Base-by-base conservation (phyloP, 2,329 filamentous ascomycete species). In the Pyrenochaeta sp. region DNA sequence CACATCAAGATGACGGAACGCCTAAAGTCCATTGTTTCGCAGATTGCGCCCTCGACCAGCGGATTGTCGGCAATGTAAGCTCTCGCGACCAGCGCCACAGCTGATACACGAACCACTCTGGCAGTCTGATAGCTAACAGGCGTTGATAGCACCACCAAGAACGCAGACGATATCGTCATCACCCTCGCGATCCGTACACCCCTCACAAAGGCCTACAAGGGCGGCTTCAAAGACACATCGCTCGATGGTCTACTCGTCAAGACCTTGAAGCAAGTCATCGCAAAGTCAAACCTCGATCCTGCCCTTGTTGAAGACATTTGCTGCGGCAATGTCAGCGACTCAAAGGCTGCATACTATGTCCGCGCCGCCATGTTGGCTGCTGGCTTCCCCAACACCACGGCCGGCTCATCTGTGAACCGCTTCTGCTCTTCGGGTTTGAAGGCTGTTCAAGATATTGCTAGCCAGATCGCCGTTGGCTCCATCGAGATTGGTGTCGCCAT, bases 351-450 rank as follows among this genome's bases (percentile, higher is more conserved):
- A 51, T 97, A 97, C 85, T 94, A 96, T 77, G 82, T 90, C 71
- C 94, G 95, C 67, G 92, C 93, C 46, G 92, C 95, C 40, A 84
- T 90, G 59, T 89, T 98, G 58, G 91, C 92, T 42, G 95, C 95
- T 52, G 95, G 95, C 66, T 96, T 95, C 82, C 93, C 95, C 64
- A 93, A 95, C 81, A 97, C 94, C 6, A 85, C 91, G 43, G 86
- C 87, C 61, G 91, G 90, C 60, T 93, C 85, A 37, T 88, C 90
- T 37, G 84, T 96, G 53, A 98, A 98, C 83, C 90, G 95, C 58
- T 98, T 99, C 87, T 99, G 95, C 84, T 96, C 92, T 32, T 97
- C 93, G 0, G 95, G 95, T 31, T 88, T 99, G 63, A 96, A 97
- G 79, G 93, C 95, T 51, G 91, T 93, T 4, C 93, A 96, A 77